phyloP scores from a whole-genome alignment of 1,139 yeast genomes.

The Entelexis sorbosivorans region DNA sequence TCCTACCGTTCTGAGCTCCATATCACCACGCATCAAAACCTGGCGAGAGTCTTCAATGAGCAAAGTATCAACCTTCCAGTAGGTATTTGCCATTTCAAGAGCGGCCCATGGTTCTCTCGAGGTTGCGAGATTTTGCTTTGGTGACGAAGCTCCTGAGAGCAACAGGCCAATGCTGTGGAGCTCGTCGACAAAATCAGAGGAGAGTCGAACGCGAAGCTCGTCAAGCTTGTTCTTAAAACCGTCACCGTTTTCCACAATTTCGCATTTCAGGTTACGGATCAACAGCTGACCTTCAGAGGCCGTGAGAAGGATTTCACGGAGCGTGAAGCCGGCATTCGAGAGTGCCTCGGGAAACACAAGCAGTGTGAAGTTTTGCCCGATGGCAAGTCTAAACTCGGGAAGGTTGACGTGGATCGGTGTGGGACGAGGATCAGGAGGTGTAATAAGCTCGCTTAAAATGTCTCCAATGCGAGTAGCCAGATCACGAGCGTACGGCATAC shows the following conservation, averaged over 20 bases:
- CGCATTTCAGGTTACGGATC: conserved; percentile 2
- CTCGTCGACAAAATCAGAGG: conserved; percentile 2
- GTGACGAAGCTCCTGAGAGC: not conserved
- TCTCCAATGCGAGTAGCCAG: not conserved
- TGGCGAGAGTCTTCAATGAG: not conserved
- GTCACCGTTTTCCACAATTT: not conserved
- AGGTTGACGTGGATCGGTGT: conserved; percentile 15
- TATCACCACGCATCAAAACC: not conserved
- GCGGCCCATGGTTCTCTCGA: not conserved
- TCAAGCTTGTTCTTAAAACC: not conserved
- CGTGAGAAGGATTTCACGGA: conserved; percentile 16
- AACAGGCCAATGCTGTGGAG: not conserved
- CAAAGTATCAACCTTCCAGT: not conserved
- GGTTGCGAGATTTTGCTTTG: not conserved
- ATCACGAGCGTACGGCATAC: not conserved
- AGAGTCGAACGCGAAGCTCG: not conserved
- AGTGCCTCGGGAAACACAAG: conserved; percentile 16
- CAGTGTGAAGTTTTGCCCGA: conserved; percentile 17
- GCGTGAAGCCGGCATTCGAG: conserved; percentile 4
- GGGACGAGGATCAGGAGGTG: conserved; percentile 19
- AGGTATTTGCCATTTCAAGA: not conserved
- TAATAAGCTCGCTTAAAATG: conserved; percentile 2
- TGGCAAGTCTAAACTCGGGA: conserved; percentile 19
- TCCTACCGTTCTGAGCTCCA: not conserved
- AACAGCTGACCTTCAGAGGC: conserved; percentile 19